These are phyloP conservation scores for Prunus dulcis DNA, from an alignment of 306 rosid genomes.

Conservation along the genomic window DNA sequence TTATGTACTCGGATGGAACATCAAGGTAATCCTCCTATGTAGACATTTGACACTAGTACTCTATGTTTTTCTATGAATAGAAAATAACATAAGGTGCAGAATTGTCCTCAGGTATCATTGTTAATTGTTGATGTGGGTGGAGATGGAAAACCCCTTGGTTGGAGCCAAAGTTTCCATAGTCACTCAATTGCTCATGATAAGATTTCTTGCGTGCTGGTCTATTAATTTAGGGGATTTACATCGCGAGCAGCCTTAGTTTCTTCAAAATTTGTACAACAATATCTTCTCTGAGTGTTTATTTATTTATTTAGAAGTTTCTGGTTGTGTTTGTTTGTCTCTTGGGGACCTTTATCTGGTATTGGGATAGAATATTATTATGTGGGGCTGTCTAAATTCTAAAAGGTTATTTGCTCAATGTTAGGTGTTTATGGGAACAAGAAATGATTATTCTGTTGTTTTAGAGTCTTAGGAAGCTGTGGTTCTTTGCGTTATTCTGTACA, in stretches of 20 bases:
- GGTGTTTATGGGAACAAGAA: not conserved
- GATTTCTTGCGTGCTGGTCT: not conserved
- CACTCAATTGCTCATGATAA: not conserved
- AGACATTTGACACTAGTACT: not conserved
- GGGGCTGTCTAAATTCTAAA: not conserved
- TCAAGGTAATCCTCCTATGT: not conserved
- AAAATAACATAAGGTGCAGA: not conserved
- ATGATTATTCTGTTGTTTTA: not conserved
- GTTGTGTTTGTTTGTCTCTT: not conserved
- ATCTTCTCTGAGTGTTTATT: not conserved
- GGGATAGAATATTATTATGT: not conserved
- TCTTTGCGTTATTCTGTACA: not conserved
- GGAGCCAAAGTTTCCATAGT: not conserved
- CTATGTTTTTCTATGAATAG: not conserved
- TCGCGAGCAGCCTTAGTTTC: not conserved
- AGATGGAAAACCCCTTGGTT: not conserved
- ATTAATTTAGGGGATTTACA: not conserved
- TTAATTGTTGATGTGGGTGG: not conserved
- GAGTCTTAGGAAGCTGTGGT: not conserved
- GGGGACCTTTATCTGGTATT: conserved; percentile 2
- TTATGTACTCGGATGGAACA: not conserved
- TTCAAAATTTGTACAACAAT: not conserved
- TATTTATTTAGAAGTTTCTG: not conserved
- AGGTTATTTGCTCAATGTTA: not conserved
- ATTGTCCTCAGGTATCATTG: not conserved